These are phyloP conservation scores for Metschnikowia proteae DNA, from an alignment of 805 yeast genomes.

Conservation along the genomic window DNA sequence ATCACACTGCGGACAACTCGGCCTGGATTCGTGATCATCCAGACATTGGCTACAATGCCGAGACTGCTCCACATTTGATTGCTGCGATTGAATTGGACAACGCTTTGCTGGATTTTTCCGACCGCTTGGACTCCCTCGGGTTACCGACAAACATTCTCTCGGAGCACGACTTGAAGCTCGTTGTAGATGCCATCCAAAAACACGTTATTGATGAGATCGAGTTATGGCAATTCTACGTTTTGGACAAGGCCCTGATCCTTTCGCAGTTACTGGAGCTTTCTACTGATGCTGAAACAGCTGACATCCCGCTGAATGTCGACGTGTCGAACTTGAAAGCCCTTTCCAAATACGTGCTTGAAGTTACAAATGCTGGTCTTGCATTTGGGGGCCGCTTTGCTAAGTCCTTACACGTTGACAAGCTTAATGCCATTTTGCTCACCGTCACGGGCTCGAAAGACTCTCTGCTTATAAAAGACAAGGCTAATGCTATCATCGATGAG, in stretches of 20 bases:
- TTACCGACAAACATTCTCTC: conserved; percentile 54
- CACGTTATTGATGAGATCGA: conserved; percentile 65
- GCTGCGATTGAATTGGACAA: conserved; percentile 84
- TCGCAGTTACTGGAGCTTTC: conserved; percentile 37
- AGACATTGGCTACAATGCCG: conserved; percentile 80
- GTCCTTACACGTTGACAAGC: conserved; percentile 44
- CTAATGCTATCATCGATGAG: conserved; percentile 62
- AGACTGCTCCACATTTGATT: conserved; percentile 84
- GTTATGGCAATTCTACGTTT: conserved; percentile 86
- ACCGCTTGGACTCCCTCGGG: conserved; percentile 50
- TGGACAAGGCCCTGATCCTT: conserved; percentile 49
- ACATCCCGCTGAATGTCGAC: conserved; percentile 43
- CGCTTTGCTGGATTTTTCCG: conserved; percentile 62
- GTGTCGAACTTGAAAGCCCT: conserved; percentile 38
- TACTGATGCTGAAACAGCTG: conserved; percentile 29
- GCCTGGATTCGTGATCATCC: conserved; percentile 83
- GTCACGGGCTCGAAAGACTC: conserved; percentile 17
- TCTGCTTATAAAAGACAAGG: conserved; percentile 29
- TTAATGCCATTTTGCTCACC: conserved; percentile 49
- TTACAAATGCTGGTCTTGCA: conserved; percentile 34
- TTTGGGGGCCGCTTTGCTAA: conserved; percentile 45
- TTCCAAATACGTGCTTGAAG: conserved; percentile 45
- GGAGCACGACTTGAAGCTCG: conserved; percentile 50
- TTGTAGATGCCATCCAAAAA: conserved; percentile 64
- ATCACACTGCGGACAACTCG: conserved; percentile 92